Percentiles rank a stretch among this genome's conserved stretches.
Conservation (phyloP, 2,329 filamentous ascomycete species). For the Colletotrichum simmondsii region DNA sequence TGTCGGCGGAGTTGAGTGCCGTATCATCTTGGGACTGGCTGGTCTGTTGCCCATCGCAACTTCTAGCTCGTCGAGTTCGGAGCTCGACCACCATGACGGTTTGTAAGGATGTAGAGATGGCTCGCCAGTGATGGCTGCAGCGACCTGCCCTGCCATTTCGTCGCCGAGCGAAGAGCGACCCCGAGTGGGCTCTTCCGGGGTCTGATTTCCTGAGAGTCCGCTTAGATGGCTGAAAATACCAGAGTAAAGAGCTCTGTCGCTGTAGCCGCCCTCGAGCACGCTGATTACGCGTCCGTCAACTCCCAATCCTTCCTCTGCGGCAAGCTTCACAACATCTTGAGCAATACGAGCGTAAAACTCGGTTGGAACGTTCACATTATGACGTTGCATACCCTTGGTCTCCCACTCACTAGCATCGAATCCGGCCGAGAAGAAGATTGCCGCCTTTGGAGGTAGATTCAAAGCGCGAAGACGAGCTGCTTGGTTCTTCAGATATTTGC, state of each 20-base stretch:
- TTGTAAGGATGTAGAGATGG: slow-evolving; percentile 64
- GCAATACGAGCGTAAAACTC: slow-evolving; percentile 96
- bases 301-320: slow-evolving; percentile 80
- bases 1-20: slow-evolving; percentile 70
- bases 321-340: slow-evolving; percentile 83
- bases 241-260: slow-evolving; percentile 87
- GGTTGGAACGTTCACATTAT: slow-evolving; percentile 95
- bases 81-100: slow-evolving; percentile 75
- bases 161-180: slow-evolving; percentile 59
- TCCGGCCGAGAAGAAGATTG: slow-evolving; percentile 93
- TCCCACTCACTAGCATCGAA: slow-evolving; percentile 99
- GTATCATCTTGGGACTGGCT: slow-evolving; percentile 62
- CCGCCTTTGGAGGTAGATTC: slow-evolving; percentile 77
- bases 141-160: slow-evolving; percentile 68
- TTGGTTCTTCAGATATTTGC: slow-evolving; percentile 79
- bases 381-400: slow-evolving; percentile 90
- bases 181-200: slow-evolving; percentile 40
- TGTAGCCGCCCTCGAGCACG: slow-evolving; percentile 95
- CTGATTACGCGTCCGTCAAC: slow-evolving; percentile 90
- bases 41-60: slow-evolving; percentile 62
- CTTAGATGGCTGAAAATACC: slow-evolving; percentile 92
- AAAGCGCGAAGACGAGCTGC: slow-evolving; percentile 71
- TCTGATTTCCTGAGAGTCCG: slow-evolving; percentile 74
- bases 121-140: slow-evolving; percentile 38
- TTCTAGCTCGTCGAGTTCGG: slow-evolving; percentile 77